Conservation (phyloP, 1,139 yeast species). For the Debaryomyces udenii region DNA sequence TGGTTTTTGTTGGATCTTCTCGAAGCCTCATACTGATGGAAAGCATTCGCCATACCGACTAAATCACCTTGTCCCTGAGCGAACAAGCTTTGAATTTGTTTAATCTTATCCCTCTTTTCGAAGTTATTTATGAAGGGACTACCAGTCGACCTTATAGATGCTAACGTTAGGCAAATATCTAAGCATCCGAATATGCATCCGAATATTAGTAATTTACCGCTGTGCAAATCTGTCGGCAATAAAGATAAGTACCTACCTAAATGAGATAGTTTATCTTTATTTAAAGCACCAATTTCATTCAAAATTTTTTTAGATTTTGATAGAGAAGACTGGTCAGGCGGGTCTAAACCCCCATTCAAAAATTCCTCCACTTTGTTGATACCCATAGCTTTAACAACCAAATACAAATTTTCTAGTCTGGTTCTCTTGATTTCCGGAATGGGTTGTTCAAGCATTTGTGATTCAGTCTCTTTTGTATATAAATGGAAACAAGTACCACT, state of each 20-base stretch:
- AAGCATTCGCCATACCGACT: slow-evolving; percentile 62
- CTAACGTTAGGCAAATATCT: slow-evolving; percentile 73
- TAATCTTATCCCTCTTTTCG: slow-evolving; percentile 68
- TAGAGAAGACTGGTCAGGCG: slow-evolving; percentile 67
- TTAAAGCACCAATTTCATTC: slow-evolving; percentile 72
- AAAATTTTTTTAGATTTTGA: slow-evolving; percentile 64
- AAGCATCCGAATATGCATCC: slow-evolving; percentile 85
- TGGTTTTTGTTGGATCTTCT: slow-evolving; percentile 25
- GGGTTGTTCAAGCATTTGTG: slow-evolving; percentile 68
- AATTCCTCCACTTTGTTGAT: slow-evolving; percentile 70
- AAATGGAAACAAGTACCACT: slow-evolving; percentile 81
- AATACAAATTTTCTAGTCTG: slow-evolving; percentile 77
- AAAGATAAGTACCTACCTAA: slow-evolving; percentile 81
- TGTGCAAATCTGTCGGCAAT: slow-evolving; percentile 83
- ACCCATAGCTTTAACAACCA: slow-evolving; percentile 89
- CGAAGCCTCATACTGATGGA: slow-evolving; percentile 52
- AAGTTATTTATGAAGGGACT: slow-evolving; percentile 66
- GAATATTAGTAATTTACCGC: slow-evolving; percentile 78
- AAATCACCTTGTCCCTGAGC: slow-evolving; percentile 64
- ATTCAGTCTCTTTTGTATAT: slow-evolving; percentile 65
- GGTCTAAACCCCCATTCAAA: slow-evolving; percentile 75
- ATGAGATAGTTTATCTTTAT: slow-evolving; percentile 60
- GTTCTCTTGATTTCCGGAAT: slow-evolving; percentile 88
- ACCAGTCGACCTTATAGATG: slow-evolving; percentile 74
- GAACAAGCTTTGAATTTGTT: slow-evolving; percentile 46